Base-by-base conservation (phyloP, 106 monocot genomes). In the Chionographis japonica region DNA sequence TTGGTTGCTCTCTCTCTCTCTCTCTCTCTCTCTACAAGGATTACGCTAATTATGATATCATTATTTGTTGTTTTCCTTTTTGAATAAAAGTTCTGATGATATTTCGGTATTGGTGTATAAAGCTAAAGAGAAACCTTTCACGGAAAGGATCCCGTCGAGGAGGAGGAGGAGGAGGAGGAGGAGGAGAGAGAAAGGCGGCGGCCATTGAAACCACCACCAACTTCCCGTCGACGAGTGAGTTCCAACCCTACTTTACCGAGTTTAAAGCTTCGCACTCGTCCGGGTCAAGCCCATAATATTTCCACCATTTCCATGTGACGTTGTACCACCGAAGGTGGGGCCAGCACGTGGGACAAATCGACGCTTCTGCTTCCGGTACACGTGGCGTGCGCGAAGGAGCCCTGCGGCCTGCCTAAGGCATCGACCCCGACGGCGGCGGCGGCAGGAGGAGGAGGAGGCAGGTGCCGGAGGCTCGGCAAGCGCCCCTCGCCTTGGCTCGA, bases 401-500 rank as follows among this genome's bases (percentile, higher is more conserved):
- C 54, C 3, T 16, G 18, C 12, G 17, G 37, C 20, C 53, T 58
- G 43, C 40, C 42, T 12, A 62, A 7, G 41, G 62, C 51, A 4
- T 4, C 50, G 55, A 51, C 61, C 40, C 70, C 71, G 50, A 42
- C 83, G 12, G 15, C 62, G 19, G 71, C 15, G 3, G 59, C 40
- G 4, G 40, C 5, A 7, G 12, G 68, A 14, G 65, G 61, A 56
- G 56, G 15, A 10, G 40, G 8, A 7, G 12, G 68, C 11, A 66
- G 56, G 57, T 55, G 15, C 39, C n/a, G 81, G 56, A 50, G 75
- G 54, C 17, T 69, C 20, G 71, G 68, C 19, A 15, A 72, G 40
- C 60, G 68, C 40, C 18, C 68, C 50, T 42, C 74, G 69, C 78
- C 72, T 50, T 84, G 88, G 84, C 68, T 78, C 15, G 58, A 79